Conservation (phyloP, 257 asterid species). For the Marsdenia floribunda region DNA sequence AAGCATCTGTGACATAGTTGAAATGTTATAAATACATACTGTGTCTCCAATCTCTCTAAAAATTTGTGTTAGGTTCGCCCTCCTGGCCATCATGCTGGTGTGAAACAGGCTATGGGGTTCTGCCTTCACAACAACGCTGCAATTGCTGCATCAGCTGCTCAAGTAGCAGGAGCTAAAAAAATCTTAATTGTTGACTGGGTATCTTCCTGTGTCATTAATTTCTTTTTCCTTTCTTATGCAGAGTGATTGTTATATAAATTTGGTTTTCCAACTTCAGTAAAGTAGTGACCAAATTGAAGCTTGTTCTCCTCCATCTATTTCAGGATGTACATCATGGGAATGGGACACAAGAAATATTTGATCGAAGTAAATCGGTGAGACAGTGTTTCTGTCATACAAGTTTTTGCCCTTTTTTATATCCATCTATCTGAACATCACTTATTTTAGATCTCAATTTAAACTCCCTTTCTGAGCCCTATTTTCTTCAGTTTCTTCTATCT, state of each 20-base stretch:
- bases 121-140: conserved; percentile 99
- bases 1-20: conserved; percentile 4
- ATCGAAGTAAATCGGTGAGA: conserved; percentile 78
- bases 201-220: conserved; percentile 11
- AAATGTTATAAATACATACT: conserved; percentile 11
- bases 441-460: neutral
- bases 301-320: conserved; percentile 18
- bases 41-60: conserved; percentile 8
- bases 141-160: conserved; percentile 91
- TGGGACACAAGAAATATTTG: conserved; percentile 97
- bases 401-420: neutral
- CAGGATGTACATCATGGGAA: conserved; percentile 99
- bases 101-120: conserved; percentile 94
- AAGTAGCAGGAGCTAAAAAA: conserved; percentile 88
- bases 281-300: neutral
- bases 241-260: neutral
- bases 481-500: neutral
- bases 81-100: conserved; percentile 99
- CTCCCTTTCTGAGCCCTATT: neutral
- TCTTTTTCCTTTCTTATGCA: neutral
- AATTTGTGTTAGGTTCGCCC: conserved; percentile 85
- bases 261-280: neutral
- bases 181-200: conserved; percentile 97
- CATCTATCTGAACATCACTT: neutral
- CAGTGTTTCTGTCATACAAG: neutral